phyloP scores from a whole-genome alignment of 805 yeast genomes.

The Kodamaea restingae region DNA sequence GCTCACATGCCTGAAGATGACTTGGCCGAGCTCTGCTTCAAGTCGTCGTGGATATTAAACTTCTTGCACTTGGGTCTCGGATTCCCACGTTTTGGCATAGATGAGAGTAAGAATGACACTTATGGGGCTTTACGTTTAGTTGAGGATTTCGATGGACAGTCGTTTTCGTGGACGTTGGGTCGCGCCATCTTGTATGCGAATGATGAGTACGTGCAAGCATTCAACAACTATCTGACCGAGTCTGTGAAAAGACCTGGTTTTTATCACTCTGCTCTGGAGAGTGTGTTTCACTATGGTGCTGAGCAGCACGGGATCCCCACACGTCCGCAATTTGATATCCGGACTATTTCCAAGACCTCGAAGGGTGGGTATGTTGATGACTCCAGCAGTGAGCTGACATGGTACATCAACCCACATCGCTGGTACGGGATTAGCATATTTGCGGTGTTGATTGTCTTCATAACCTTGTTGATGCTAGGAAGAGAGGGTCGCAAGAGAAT shows the following conservation, averaged over 20 bases:
- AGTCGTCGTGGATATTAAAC: slow-evolving; percentile 54
- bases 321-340: slow-evolving; percentile 40
- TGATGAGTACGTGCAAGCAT: slow-evolving; percentile 47
- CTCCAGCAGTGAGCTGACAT: slow-evolving; percentile 22
- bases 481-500: slow-evolving; percentile 3
- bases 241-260: slow-evolving; percentile 39
- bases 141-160: slow-evolving; percentile 38
- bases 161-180: slow-evolving; percentile 56
- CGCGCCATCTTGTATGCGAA: slow-evolving; percentile 60
- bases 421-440: slow-evolving; percentile 37
- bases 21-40: slow-evolving; percentile 54
- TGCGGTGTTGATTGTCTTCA: slow-evolving; percentile 19
- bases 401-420: slow-evolving; percentile 44
- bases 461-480: slow-evolving; percentile 33
- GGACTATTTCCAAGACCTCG: slow-evolving; percentile 10
- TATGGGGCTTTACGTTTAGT: slow-evolving; percentile 42
- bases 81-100: slow-evolving; percentile 49
- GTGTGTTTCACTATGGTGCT: slow-evolving; percentile 49
- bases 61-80: slow-evolving; percentile 60
- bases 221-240: slow-evolving; percentile 26
- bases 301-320: slow-evolving; percentile 38
- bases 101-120: slow-evolving; percentile 12
- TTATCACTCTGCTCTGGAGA: slow-evolving; percentile 45
- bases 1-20: slow-evolving; percentile 40
- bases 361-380: slow-evolving; percentile 6